phyloP scores from a whole-genome alignment of 176 grass and related monocot genomes.

The Chloris gayana region DNA sequence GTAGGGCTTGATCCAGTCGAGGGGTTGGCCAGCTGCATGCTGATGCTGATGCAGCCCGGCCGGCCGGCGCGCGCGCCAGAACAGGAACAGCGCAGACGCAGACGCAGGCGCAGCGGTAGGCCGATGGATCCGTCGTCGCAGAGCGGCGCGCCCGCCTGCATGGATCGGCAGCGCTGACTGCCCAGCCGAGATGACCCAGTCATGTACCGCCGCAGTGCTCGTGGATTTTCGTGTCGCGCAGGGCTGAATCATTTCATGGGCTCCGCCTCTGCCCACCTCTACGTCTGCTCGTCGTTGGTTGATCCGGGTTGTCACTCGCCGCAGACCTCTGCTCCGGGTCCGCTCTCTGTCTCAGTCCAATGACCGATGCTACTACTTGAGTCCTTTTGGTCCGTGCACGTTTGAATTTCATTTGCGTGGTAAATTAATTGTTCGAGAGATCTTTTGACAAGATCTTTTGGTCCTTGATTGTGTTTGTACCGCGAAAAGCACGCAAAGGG shows the following conservation, averaged over 20 bases:
- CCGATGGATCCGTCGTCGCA: background rate
- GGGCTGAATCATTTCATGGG: constrained; percentile 2
- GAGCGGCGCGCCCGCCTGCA: background rate
- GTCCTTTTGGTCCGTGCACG: background rate
- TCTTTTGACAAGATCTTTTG: too few species aligned
- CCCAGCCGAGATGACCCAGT: background rate
- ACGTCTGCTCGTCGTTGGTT: background rate
- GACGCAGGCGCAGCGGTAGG: background rate
- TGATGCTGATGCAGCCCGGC: background rate
- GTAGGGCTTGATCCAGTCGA: constrained; percentile 10
- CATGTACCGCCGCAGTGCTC: background rate
- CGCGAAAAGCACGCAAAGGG: background rate
- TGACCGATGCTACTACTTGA: background rate
- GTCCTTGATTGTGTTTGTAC: background rate
- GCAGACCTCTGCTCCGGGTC: too few species aligned
- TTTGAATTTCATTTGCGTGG: background rate
- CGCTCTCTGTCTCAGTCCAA: background rate
- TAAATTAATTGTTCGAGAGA: too few species aligned
- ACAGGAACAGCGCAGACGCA: background rate
- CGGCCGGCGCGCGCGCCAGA: constrained; percentile 22
- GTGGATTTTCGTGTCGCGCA: constrained; percentile 22
- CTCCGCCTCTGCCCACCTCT: background rate
- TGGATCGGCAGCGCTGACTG: background rate
- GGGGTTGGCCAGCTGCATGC: background rate
- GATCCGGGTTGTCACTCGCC: constrained; percentile 12